Evolutionary conservation across 495 filamentous ascomycete species (phyloP).

Genomic region (Tricharina praecox): DNA sequence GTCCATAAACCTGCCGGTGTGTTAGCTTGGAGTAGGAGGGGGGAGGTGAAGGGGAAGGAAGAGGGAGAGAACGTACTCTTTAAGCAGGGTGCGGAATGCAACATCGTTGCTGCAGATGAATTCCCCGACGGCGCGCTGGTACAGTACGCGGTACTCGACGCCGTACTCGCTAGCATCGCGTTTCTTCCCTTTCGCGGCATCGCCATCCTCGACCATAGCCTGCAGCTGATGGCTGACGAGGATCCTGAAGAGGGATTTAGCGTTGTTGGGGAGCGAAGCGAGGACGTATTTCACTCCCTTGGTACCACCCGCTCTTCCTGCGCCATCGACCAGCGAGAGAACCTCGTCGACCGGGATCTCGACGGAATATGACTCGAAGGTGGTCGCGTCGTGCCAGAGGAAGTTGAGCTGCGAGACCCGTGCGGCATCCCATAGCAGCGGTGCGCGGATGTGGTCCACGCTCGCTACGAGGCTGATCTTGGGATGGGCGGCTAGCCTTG

Average conservation of each 20-base stretch:
- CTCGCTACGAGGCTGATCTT: constrained; percentile 61
- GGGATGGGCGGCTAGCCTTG: constrained; percentile 57
- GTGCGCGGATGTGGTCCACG: constrained; percentile 70
- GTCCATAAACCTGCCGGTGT: constrained; percentile 55
- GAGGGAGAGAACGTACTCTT: constrained; percentile 57
- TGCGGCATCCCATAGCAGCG: constrained; percentile 75
- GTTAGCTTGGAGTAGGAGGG: constrained; percentile 6
- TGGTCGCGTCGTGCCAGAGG: constrained; percentile 85
- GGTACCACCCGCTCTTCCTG: constrained; percentile 69
- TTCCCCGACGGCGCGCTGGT: constrained; percentile 88
- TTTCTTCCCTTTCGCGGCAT: constrained; percentile 5
- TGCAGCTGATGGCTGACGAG: constrained; percentile 71
- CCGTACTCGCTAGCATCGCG: constrained; percentile 34
- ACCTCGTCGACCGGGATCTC: constrained; percentile 68
- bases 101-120: constrained; percentile 95
- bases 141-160: constrained; percentile 76
- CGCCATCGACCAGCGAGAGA: constrained; percentile 55
- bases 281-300: constrained; percentile 88
- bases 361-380: constrained; percentile 61
- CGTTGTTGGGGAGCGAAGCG: constrained; percentile 78
- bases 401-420: constrained; percentile 65
- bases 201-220: constrained; percentile 37
- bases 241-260: constrained; percentile 65
- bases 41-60: neutral
- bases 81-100: constrained; percentile 79